Conservation (phyloP, 768 basidiomycete genomes). For the Boletus patriciae region DNA sequence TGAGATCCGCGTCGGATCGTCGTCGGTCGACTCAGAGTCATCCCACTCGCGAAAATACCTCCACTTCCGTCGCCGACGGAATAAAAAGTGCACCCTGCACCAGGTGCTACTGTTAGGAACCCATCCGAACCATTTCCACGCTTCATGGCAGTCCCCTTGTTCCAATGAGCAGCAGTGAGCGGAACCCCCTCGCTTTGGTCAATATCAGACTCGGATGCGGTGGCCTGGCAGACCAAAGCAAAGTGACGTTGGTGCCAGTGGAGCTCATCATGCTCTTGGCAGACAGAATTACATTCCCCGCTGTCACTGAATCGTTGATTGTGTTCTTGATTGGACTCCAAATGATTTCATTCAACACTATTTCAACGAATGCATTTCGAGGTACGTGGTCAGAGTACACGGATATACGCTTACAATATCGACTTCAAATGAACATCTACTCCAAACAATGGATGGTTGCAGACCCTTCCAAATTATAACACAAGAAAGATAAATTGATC, state of each 20-base stretch:
- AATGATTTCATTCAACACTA: background rate
- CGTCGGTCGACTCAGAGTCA: background rate
- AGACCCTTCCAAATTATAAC: background rate
- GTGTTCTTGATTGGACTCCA: no score
- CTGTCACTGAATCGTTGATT: background rate
- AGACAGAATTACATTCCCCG: background rate
- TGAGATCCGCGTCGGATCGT: no score
- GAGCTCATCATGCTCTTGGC: background rate
- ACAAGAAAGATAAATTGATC: background rate
- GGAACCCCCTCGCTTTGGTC: background rate
- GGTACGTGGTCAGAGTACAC: background rate
- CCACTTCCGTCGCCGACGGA: background rate
- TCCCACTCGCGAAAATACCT: slow-evolving; percentile 8
- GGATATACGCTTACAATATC: background rate
- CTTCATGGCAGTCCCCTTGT: background rate
- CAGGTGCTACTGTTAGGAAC: background rate
- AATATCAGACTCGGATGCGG: no score
- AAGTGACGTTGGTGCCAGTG: background rate
- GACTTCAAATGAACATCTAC: background rate
- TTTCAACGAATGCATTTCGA: background rate
- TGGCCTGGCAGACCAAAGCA: background rate
- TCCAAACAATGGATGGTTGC: background rate
- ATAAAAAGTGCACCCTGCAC: background rate
- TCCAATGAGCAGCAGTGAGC: background rate
- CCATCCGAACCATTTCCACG: no score